Evolutionary conservation across 164 flowering plant genomes (phyloP), one percentile per base, ranked within the genome.

Genomic region (Tinospora cordifolia): DNA sequence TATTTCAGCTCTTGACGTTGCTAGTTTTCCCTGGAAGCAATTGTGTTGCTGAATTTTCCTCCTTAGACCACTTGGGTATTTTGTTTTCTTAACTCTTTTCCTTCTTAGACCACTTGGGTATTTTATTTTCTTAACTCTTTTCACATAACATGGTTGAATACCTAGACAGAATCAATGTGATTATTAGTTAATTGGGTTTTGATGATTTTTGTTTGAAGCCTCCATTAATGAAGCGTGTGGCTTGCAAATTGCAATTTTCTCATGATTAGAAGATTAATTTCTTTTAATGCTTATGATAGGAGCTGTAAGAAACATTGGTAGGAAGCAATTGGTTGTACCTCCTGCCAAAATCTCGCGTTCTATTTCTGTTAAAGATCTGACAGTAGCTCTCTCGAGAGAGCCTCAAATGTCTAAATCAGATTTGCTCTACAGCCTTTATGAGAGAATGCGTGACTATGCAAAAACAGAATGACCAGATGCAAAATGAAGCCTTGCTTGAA

Each of bases 401-500:
- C 90, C 91, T 38, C 93, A 88, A 75, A 88, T 89, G 93, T 80
- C 90, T 0, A 89, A 77, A 66, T 88, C 97, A 1, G 78, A 83
- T 19, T 75, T 90, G 62, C 58, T 91, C 2, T 88, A 89, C 65
- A 84, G 88, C 25, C 77, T 93, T 73, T 84, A 86, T 26, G 86
- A 90, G 65, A 84, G 69, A 73, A 57, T 76, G 54, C 72, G 59
- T 9, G 69, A 79, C 10, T 7, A 46, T 62, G 70, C 80, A 58
- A 38, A 74, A 0, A 41, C 76, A 8, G 72, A 71, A 36, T 74
- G 66, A 70, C 34, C 51, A 40, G 30, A 60, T 24, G 30, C 25
- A 2, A 5, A 60, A 6, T 51, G 59, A 5, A 22, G 59, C 59
- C 46, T 8, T 41, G 46, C 46, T 41, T 41, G 46, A 41, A 41